A percentile compares a stretch with the other conserved stretches of the same genome.
Conservation (phyloP, 371 early-diverging fungal genomes). For the Syncephalis plumigaleata region DNA sequence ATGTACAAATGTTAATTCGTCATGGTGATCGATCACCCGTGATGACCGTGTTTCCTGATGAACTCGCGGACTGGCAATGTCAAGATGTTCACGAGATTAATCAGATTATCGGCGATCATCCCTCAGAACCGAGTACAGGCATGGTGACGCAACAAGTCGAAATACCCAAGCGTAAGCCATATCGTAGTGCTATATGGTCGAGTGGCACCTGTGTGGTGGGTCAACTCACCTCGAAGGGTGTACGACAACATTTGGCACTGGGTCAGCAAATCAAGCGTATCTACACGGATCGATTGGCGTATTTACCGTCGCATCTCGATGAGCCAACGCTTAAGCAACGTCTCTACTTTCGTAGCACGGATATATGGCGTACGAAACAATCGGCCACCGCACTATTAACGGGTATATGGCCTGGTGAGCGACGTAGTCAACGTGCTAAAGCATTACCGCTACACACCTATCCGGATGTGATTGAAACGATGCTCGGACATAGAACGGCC, state of each 20-base stretch:
- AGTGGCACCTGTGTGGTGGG: constrained; percentile 18
- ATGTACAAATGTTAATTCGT: constrained; percentile 4
- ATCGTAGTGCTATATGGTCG: background rate
- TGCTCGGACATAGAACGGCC: constrained; percentile 5
- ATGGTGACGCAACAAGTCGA: background rate
- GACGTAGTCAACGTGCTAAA: constrained; percentile 2
- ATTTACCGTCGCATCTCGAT: constrained; percentile 10
- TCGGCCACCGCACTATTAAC: constrained; percentile 27
- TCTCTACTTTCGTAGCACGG: constrained; percentile 10
- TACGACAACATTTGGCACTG: constrained; percentile 20
- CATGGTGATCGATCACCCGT: constrained; percentile 8
- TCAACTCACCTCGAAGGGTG: constrained; percentile 29
- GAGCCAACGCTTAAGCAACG: background rate
- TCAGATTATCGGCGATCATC: background rate
- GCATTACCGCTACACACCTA: constrained; percentile 19
- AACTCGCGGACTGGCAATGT: background rate
- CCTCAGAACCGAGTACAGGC: background rate
- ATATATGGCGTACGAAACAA: constrained; percentile 29
- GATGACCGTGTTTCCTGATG: background rate
- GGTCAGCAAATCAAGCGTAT: constrained; percentile 24
- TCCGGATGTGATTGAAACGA: constrained; percentile 24
- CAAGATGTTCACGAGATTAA: background rate
- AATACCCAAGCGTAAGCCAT: background rate
- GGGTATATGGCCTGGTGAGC: constrained; percentile 22
- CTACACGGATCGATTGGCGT: constrained; percentile 26